These are phyloP conservation scores for Calendula officinalis DNA, from an alignment of 129 eudicot species.

Conservation along the genomic window DNA sequence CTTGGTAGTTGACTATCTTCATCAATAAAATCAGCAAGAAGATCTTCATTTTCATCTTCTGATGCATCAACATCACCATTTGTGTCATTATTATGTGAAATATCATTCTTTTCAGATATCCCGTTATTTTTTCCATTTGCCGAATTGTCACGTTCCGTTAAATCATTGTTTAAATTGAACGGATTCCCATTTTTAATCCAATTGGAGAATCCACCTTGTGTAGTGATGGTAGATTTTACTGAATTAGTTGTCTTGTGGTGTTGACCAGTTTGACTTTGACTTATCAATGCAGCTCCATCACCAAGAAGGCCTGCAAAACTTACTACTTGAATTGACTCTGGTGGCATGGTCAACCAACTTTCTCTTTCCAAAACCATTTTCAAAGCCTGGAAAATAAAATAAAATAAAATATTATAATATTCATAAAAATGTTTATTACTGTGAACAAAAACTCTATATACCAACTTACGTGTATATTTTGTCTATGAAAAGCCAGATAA, in stretches of 20 bases:
- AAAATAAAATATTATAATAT: neutral
- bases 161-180: conserved; percentile 43
- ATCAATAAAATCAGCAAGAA: conserved; percentile 97
- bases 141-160: conserved; percentile 41
- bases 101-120: conserved; percentile 22
- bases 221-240: conserved; percentile 39
- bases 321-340: conserved; percentile 68
- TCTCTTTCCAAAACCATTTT: conserved; percentile 96
- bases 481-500: conserved; percentile 81
- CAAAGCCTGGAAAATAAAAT: conserved; percentile 56
- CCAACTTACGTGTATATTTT: conserved; percentile 78
- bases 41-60: conserved; percentile 99
- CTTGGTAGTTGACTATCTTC: conserved; percentile 99
- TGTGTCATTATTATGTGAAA: conserved; percentile 34
- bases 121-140: conserved; percentile 38
- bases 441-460: conserved; percentile 11
- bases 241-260: conserved; percentile 37
- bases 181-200: conserved; percentile 76
- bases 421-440: neutral
- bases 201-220: conserved; percentile 67
- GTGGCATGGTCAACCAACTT: conserved; percentile 74
- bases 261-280: conserved; percentile 49
- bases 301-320: conserved; percentile 94
- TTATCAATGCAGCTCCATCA: conserved; percentile 85
- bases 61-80: conserved; percentile 45